These are phyloP conservation scores for Metarhizium rileyi DNA, from an alignment of 2,329 filamentous ascomycete species.

Conservation along the genomic window DNA sequence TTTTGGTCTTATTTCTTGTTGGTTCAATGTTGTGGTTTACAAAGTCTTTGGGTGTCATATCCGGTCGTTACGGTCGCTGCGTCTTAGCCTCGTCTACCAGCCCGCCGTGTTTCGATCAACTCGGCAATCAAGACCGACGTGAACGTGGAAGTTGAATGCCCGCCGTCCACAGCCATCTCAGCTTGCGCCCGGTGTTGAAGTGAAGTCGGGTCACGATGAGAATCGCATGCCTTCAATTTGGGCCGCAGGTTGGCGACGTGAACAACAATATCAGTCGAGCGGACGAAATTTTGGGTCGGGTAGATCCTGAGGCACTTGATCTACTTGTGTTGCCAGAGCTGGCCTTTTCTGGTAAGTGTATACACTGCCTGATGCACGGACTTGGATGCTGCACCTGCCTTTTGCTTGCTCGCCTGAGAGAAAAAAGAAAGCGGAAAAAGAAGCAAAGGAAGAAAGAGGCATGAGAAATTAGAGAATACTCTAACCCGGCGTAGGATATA, in stretches of 20 bases:
- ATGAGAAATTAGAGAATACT: background rate
- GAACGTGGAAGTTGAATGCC: background rate
- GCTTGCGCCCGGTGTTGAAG: no score
- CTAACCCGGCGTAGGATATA: conserved; percentile 50
- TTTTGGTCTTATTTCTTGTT: background rate
- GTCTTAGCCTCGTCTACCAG: no score
- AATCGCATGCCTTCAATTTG: conserved; percentile 63
- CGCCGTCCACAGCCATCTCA: background rate
- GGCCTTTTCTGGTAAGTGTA: conserved; percentile 56
- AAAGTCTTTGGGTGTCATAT: background rate
- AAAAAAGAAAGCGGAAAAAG: background rate
- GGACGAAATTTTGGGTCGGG: conserved; percentile 48
- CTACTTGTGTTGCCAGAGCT: conserved; percentile 67
- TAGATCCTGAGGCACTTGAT: conserved; percentile 47
- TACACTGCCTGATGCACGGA: background rate
- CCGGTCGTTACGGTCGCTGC: background rate
- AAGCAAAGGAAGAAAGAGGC: no score
- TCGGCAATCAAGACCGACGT: background rate
- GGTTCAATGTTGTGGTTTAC: background rate
- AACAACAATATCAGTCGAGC: conserved; percentile 62
- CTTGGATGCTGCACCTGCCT: background rate
- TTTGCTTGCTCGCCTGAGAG: background rate
- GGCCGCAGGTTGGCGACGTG: conserved; percentile 59
- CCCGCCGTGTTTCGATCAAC: no score
- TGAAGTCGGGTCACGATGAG: conserved; percentile 38